Conservation (phyloP, 371 early-diverging fungal species). For the Nematocida parisii region DNA sequence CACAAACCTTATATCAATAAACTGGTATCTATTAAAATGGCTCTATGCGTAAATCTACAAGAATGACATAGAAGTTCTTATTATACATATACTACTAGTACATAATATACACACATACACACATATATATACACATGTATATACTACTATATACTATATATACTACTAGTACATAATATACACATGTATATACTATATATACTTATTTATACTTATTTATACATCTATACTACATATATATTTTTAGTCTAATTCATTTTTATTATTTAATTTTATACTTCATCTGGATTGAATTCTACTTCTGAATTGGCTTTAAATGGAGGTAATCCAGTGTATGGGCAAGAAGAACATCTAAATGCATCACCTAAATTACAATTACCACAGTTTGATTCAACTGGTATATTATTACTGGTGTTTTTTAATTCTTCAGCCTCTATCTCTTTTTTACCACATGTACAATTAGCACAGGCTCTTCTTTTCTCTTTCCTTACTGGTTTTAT, state of each 20-base stretch:
- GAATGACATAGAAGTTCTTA: too few relatives aligned
- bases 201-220: too few relatives aligned
- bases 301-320: conserved; percentile 92
- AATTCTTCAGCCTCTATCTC: conserved; percentile 13
- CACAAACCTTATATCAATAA: too few relatives aligned
- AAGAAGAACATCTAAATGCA: conserved; percentile 92
- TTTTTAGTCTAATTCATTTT: not conserved
- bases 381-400: conserved; percentile 66
- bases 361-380: conserved; percentile 91
- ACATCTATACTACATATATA: too few relatives aligned
- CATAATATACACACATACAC: too few relatives aligned
- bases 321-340: conserved; percentile 96
- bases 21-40: too few relatives aligned
- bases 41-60: too few relatives aligned
- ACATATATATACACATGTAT: too few relatives aligned
- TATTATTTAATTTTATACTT: not conserved
- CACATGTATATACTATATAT: too few relatives aligned
- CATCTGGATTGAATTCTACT: conserved; percentile 71
- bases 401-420: not conserved
- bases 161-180: too few relatives aligned
- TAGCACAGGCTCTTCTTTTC: conserved; percentile 60
- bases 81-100: too few relatives aligned
- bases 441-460: conserved; percentile 66
- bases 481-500: conserved; percentile 30
- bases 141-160: too few relatives aligned